These are phyloP conservation scores for Botrytis byssoidea DNA, from an alignment of 2,329 filamentous ascomycete genomes.

Conservation along the genomic window DNA sequence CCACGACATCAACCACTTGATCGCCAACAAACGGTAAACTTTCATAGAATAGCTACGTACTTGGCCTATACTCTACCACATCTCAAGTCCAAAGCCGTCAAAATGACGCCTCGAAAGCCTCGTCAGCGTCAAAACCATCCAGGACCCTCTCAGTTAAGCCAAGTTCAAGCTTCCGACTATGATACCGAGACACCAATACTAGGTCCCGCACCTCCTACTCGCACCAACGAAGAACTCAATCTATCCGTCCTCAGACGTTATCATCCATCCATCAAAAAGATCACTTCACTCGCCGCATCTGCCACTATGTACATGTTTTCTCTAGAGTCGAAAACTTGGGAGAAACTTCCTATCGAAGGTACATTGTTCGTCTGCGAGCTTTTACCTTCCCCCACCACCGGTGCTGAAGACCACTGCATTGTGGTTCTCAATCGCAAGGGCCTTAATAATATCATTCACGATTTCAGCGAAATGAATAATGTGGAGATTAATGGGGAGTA, in stretches of 20 bases:
- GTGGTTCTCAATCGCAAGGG: conserved; percentile 73
- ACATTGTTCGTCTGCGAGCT: conserved; percentile 83
- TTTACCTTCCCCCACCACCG: conserved; percentile 42
- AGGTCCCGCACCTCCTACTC: conserved; percentile 40
- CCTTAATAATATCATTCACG: conserved; percentile 67
- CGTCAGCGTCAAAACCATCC: conserved; percentile 38
- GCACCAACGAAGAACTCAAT: conserved; percentile 84
- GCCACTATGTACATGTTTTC: conserved; percentile 83
- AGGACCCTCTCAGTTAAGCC: conserved; percentile 37
- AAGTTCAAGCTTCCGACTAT: conserved; percentile 51
- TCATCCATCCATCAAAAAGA: conserved; percentile 68
- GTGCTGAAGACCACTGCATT: conserved; percentile 50
- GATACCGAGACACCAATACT: conserved; percentile 47
- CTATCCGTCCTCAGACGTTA: conserved; percentile 79
- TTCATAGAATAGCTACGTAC: neutral
- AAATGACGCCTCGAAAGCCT: conserved; percentile 43
- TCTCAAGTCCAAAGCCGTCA: neutral
- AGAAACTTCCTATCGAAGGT: conserved; percentile 82
- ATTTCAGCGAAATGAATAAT: conserved; percentile 58
- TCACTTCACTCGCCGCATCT: conserved; percentile 80
- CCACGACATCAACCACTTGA: neutral
- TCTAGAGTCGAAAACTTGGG: conserved; percentile 66
- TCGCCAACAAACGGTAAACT: neutral
- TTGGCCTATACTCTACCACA: neutral
- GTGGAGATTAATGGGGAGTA: conserved; percentile 62